phyloP scores from a whole-genome alignment of 2,329 filamentous ascomycete genomes.

The Penicillium sp. region DNA sequence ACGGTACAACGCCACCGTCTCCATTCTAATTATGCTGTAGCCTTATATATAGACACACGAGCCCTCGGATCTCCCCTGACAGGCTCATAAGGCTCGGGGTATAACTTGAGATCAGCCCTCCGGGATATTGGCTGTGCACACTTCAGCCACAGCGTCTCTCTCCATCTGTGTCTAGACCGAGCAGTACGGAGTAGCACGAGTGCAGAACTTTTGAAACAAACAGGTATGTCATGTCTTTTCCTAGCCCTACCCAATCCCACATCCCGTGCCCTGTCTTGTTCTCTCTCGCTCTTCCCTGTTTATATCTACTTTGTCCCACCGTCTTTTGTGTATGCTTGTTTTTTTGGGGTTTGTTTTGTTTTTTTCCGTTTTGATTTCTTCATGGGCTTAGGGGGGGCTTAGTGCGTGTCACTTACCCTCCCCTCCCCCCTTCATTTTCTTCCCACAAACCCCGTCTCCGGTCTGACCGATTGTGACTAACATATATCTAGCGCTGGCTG shows the following conservation, averaged over 20 bases:
- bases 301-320: not conserved
- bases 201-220: not conserved
- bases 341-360: not conserved
- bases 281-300: not conserved
- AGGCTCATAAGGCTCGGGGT: not conserved
- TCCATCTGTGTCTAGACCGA: not conserved
- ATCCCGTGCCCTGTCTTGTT: too few relatives aligned
- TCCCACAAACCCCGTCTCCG: not conserved
- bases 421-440: not conserved
- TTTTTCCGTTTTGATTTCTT: not conserved
- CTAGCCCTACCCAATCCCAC: slow-evolving; percentile 1
- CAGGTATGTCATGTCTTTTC: not conserved
- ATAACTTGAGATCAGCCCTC: not conserved
- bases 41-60: not conserved
- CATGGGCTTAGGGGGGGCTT: not conserved
- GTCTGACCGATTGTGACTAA: not conserved
- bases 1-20: not conserved
- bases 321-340: not conserved
- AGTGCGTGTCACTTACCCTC: not conserved
- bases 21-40: not conserved
- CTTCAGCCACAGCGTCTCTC: not conserved
- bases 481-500: not conserved
- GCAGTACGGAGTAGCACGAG: not conserved
- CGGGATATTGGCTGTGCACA: not conserved
- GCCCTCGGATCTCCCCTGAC: not conserved